A percentile compares a stretch with the other conserved stretches of the same genome.
Conservation (phyloP, 2,329 filamentous ascomycete genomes). For the Stagonosporopsis chrysanthemi region DNA sequence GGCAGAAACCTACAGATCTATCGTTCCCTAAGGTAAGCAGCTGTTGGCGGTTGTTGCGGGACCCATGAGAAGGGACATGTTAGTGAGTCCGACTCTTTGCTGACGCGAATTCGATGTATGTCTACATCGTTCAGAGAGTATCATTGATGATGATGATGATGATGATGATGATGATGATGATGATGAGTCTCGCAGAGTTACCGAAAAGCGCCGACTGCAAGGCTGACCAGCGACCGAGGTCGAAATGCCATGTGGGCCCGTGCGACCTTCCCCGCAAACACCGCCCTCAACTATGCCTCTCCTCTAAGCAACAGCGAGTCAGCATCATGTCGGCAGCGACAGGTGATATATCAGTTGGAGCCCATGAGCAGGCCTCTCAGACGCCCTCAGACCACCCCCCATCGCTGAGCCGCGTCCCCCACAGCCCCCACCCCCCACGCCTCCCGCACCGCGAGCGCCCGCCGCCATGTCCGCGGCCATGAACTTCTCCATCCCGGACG, state of each 20-base stretch:
- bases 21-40: too few species aligned
- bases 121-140: too few species aligned
- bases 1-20: too few species aligned
- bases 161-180: too few species aligned
- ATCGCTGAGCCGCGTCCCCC: conserved; percentile 18
- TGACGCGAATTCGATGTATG: too few species aligned
- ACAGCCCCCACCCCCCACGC: neutral
- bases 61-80: too few species aligned
- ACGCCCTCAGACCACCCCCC: neutral
- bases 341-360: conserved; percentile 19
- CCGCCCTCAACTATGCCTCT: neutral
- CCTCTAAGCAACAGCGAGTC: conserved; percentile 34
- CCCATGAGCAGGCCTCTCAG: neutral
- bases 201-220: conserved; percentile 9
- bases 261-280: conserved; percentile 18
- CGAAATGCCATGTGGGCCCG: conserved; percentile 1
- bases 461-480: conserved; percentile 13
- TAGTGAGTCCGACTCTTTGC: too few species aligned
- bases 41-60: too few species aligned
- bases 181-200: neutral
- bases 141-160: too few species aligned
- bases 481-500: conserved; percentile 61
- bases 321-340: conserved; percentile 36
- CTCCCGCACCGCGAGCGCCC: neutral
- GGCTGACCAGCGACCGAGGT: conserved; percentile 11